These are phyloP conservation scores for Thuidium tamariscinum DNA, from an alignment of 225 moss, liverwort and hornwort genomes.

Conservation along the genomic window DNA sequence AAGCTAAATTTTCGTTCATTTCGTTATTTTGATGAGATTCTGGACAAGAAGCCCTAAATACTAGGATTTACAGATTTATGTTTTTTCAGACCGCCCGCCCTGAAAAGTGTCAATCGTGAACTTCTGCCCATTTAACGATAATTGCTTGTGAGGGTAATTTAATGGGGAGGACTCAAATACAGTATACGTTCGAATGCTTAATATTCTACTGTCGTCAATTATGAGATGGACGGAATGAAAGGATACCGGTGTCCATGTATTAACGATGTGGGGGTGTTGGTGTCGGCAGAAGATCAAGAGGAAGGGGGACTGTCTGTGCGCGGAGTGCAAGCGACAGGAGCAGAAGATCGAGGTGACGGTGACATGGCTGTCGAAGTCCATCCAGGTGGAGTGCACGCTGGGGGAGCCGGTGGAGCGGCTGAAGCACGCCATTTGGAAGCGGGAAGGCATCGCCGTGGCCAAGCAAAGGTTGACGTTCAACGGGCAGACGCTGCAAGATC, in stretches of 20 bases:
- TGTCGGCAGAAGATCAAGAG: not conserved
- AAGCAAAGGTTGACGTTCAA: slow-evolving; percentile 6
- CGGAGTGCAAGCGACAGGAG: not conserved
- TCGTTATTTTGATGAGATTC: not conserved
- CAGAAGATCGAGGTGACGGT: not conserved
- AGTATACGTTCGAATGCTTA: no score
- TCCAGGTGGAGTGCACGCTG: not conserved
- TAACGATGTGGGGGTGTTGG: not conserved
- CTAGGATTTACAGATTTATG: not conserved
- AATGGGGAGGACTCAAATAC: not conserved
- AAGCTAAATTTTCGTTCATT: not conserved
- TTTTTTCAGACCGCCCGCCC: not conserved
- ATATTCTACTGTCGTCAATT: not conserved
- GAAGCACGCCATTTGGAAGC: slow-evolving; percentile 4
- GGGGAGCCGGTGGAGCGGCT: slow-evolving; percentile 9
- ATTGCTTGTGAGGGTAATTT: not conserved
- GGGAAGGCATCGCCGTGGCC: not conserved
- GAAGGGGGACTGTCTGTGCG: not conserved
- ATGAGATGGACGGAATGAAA: not conserved
- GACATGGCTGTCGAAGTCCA: not conserved
- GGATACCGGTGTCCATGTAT: not conserved
- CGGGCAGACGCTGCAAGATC: not conserved
- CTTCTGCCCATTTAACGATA: not conserved
- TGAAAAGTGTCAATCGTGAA: not conserved
- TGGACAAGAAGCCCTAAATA: not conserved